phyloP scores from a whole-genome alignment of 2,329 filamentous ascomycete species.

The Penicillium sumatraense region DNA sequence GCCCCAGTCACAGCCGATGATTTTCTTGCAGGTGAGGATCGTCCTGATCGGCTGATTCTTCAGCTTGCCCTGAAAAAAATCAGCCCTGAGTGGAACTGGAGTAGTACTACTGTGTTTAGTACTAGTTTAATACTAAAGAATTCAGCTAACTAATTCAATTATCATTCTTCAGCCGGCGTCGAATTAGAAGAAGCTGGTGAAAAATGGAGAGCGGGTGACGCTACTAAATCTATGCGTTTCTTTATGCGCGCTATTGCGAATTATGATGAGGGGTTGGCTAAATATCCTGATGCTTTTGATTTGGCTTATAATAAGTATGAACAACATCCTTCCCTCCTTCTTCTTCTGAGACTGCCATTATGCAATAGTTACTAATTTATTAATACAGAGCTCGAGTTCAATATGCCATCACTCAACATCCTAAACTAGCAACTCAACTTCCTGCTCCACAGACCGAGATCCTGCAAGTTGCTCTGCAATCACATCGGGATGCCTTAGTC shows the following conservation, averaged over 20 bases:
- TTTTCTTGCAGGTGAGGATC: conserved; percentile 61
- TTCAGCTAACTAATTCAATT: conserved; percentile 7
- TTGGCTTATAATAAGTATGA: conserved; percentile 76
- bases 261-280: conserved; percentile 67
- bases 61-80: too few species aligned
- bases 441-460: conserved; percentile 58
- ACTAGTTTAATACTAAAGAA: too few species aligned
- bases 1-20: conserved; percentile 68
- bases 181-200: conserved; percentile 72
- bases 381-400: conserved; percentile 65
- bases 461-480: conserved; percentile 64
- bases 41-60: neutral
- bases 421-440: conserved; percentile 64
- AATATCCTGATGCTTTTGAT: conserved; percentile 68
- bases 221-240: conserved; percentile 64
- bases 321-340: too few species aligned
- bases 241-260: conserved; percentile 67
- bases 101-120: too few species aligned
- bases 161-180: conserved; percentile 58
- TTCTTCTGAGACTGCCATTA: neutral
- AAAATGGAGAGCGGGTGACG: conserved; percentile 75
- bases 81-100: too few species aligned
- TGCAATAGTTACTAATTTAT: conserved; percentile 5
- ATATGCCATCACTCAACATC: conserved; percentile 71
- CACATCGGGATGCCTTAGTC: conserved; percentile 65